Percentiles rank a stretch among this genome's conserved stretches.
Conservation (phyloP, 2,329 filamentous ascomycete species). For the Fusarium sp. region DNA sequence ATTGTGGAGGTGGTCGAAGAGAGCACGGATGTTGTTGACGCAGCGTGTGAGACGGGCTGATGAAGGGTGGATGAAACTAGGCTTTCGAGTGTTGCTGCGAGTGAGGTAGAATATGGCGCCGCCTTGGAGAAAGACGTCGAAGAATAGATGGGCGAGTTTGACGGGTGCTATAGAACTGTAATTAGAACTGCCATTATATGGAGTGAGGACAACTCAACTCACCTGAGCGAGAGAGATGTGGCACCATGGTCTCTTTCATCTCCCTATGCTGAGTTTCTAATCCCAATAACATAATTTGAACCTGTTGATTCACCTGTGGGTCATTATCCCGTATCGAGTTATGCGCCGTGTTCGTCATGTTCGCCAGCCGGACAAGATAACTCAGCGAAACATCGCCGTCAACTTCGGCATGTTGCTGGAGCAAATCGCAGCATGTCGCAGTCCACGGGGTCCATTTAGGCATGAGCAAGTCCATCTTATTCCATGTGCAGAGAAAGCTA, state of each 20-base stretch:
- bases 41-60: slow-evolving; percentile 42
- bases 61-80: slow-evolving; percentile 31
- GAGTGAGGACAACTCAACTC: neutral
- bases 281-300: slow-evolving; percentile 60
- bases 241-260: slow-evolving; percentile 54
- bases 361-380: slow-evolving; percentile 60
- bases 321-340: slow-evolving; percentile 49
- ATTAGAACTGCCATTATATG: slow-evolving; percentile 36
- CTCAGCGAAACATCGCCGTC: slow-evolving; percentile 59
- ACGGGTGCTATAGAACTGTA: slow-evolving; percentile 40
- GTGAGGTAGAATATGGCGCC: slow-evolving; percentile 53
- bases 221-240: slow-evolving; percentile 49
- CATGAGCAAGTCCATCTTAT: slow-evolving; percentile 49
- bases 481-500: slow-evolving; percentile 59
- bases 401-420: slow-evolving; percentile 55
- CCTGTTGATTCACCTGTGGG: slow-evolving; percentile 56
- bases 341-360: slow-evolving; percentile 57
- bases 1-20: slow-evolving; percentile 53
- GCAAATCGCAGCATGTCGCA: slow-evolving; percentile 59
- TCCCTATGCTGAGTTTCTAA: slow-evolving; percentile 63
- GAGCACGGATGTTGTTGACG: slow-evolving; percentile 46
- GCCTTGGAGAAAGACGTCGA: slow-evolving; percentile 57
- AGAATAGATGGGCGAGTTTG: slow-evolving; percentile 53
- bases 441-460: slow-evolving; percentile 59
- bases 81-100: slow-evolving; percentile 10